Percentiles rank a stretch among this genome's conserved stretches.
Evolutionary conservation across 179 eudicot species (phyloP).

Genomic region (Actinidia polygama): DNA sequence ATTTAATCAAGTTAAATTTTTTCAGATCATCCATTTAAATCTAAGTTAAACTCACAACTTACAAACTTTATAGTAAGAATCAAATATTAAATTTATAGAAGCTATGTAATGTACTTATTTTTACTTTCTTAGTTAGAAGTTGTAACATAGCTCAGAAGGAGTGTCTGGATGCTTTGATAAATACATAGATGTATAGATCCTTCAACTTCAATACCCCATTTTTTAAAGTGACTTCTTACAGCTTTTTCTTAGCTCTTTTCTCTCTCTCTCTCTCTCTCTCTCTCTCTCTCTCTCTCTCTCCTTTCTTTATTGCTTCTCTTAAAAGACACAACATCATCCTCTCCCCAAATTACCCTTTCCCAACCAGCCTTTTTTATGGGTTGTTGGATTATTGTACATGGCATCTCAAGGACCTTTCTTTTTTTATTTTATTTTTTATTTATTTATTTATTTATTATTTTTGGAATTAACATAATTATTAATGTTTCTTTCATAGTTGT

Average conservation of each 20-base stretch:
- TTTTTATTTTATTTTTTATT: neutral
- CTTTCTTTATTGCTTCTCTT: conserved; percentile 38
- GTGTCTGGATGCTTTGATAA: conserved; percentile 26
- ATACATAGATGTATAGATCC: conserved; percentile 16
- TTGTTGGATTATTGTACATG: conserved; percentile 16
- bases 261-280: neutral
- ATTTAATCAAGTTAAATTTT: too few relatives aligned
- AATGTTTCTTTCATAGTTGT: conserved; percentile 11
- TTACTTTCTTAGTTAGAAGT: neutral
- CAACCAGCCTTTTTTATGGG: conserved; percentile 14
- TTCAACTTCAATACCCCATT: conserved; percentile 19
- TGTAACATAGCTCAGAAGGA: neutral
- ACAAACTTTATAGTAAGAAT: too few relatives aligned
- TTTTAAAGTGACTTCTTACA: conserved; percentile 21
- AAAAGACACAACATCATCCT: conserved; percentile 30
- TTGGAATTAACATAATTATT: conserved; percentile 5
- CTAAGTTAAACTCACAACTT: too few relatives aligned
- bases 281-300: conserved; percentile 13
- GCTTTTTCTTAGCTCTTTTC: conserved; percentile 16
- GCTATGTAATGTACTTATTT: too few relatives aligned
- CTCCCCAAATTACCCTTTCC: conserved; percentile 25
- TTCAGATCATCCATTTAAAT: too few relatives aligned
- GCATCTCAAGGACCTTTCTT: conserved; percentile 16
- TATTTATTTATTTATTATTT: neutral
- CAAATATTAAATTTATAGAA: too few relatives aligned